phyloP scores from a whole-genome alignment of 768 basidiomycete genomes.

The Mycena polygramma region DNA sequence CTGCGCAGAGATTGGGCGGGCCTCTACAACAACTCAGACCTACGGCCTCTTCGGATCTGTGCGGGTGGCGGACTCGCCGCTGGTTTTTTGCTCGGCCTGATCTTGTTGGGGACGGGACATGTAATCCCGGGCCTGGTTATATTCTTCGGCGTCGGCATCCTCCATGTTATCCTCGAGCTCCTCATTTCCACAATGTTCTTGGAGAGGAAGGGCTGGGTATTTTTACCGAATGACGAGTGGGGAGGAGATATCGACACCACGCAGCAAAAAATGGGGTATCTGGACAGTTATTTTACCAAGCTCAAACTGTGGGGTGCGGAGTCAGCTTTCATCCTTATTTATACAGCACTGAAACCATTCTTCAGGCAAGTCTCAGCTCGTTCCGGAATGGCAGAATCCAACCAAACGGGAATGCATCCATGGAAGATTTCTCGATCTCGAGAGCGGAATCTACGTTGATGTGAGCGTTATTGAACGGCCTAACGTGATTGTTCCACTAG shows the following conservation, averaged over 20 bases:
- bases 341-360: neutral
- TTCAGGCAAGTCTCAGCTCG: conserved; percentile 11
- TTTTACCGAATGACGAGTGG: conserved; percentile 6
- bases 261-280: neutral
- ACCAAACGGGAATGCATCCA: neutral
- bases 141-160: neutral
- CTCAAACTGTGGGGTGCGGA: neutral
- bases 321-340: neutral
- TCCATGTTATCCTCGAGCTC: neutral
- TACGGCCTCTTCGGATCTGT: neutral
- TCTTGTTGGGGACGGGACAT: too few relatives aligned
- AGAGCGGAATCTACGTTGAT: conserved; percentile 11
- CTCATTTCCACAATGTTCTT: conserved; percentile 1
- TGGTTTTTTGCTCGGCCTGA: neutral
- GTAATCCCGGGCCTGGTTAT: neutral
- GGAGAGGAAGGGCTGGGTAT: conserved; percentile 6
- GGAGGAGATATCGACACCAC: neutral
- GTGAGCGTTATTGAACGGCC: neutral
- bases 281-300: neutral
- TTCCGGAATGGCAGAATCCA: conserved; percentile 6
- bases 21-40: conserved; percentile 10
- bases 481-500: conserved; percentile 1
- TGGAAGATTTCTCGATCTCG: conserved; percentile 12
- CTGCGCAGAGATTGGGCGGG: conserved; percentile 12
- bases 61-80: neutral